Conservation (phyloP, 2,329 filamentous ascomycete genomes). For the Westerdykella sp. region DNA sequence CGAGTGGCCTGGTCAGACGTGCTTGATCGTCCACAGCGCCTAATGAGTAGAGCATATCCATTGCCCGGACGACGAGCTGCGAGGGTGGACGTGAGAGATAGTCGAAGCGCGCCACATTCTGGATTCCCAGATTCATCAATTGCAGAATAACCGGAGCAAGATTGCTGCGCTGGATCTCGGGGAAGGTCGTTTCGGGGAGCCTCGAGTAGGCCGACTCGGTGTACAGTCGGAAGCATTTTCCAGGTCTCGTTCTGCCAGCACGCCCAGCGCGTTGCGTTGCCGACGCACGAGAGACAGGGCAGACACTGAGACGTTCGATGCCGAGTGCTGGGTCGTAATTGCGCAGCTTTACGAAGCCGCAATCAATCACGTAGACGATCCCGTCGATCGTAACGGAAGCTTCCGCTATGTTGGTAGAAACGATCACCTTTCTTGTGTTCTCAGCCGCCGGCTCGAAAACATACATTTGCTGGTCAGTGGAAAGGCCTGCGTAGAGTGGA, state of each 20-base stretch:
- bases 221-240: slow-evolving; percentile 92
- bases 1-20: slow-evolving; percentile 83
- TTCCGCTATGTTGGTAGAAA: slow-evolving; percentile 94
- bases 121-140: slow-evolving; percentile 89
- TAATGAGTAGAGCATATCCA: slow-evolving; percentile 81
- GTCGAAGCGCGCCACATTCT: slow-evolving; percentile 86
- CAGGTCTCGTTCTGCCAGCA: slow-evolving; percentile 79
- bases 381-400: slow-evolving; percentile 94
- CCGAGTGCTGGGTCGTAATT: slow-evolving; percentile 75
- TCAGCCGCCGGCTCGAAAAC: slow-evolving; percentile 81
- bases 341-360: slow-evolving; percentile 83
- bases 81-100: slow-evolving; percentile 82
- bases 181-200: slow-evolving; percentile 67
- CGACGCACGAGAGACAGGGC: slow-evolving; percentile 80
- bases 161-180: slow-evolving; percentile 89
- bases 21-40: slow-evolving; percentile 85
- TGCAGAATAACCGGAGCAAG: slow-evolving; percentile 83
- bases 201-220: slow-evolving; percentile 65
- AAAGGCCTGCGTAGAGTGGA: slow-evolving; percentile 82
- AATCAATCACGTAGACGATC: slow-evolving; percentile 85
- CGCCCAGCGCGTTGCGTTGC: slow-evolving; percentile 87
- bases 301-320: slow-evolving; percentile 79
- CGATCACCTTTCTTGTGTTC: slow-evolving; percentile 82
- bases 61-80: slow-evolving; percentile 74
- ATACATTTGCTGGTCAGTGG: slow-evolving; percentile 89